Evolutionary conservation across 179 eudicot genomes (phyloP).

Genomic region (Sideroxylon spinosum): DNA sequence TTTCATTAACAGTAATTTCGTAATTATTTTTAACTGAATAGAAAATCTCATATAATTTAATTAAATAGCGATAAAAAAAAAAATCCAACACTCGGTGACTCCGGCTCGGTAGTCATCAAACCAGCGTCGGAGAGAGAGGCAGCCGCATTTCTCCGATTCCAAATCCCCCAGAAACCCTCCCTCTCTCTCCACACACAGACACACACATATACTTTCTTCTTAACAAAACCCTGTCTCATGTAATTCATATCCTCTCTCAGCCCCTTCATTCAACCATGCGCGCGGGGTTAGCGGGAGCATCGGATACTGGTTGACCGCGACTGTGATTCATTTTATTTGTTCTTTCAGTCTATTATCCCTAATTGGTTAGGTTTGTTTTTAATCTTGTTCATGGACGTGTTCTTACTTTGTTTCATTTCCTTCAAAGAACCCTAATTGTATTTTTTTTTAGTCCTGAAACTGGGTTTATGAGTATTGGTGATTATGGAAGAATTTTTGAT

Average conservation of each 20-base stretch:
- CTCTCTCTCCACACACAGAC: no score
- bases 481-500: background rate
- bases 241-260: no score
- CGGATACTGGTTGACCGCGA: slow-evolving; percentile 11
- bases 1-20: no score
- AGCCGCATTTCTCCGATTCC: no score
- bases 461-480: background rate
- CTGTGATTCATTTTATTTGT: background rate
- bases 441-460: background rate
- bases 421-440: background rate
- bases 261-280: background rate
- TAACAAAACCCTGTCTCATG: background rate
- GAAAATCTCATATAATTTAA: no score
- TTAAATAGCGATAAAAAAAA: no score
- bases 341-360: background rate
- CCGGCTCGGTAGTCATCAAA: no score
- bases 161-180: no score
- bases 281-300: slow-evolving; percentile 5
- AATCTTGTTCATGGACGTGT: background rate
- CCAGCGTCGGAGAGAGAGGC: no score
- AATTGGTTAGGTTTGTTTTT: background rate
- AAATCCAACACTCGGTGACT: no score
- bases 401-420: background rate
- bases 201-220: background rate
- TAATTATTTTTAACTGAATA: no score